Base-by-base conservation (phyloP, 192 early-diverging fungal genomes). In the Coemansia sp. region DNA sequence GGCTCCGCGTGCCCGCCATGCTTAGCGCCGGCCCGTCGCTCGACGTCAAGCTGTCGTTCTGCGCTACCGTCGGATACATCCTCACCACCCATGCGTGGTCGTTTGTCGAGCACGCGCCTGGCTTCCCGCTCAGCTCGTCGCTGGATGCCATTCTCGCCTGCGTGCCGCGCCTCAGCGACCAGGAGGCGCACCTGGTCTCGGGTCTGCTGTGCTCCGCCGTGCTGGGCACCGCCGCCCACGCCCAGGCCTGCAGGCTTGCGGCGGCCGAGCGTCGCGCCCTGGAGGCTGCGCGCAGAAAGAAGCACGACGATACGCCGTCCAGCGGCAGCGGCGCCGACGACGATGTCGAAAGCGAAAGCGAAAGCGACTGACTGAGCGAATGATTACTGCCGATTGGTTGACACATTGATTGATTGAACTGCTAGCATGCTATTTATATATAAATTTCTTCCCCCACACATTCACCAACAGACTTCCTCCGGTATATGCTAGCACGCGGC, bases 71-170 rank as follows among this genome's bases (percentile, higher is more conserved):
- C 8, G 81, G 74, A 6, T 85, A 85, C 64, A 85, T 85, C 22
- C 41, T 76, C 42, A 64, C 76, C 16, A 85, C 84, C 4, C 84
- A 81, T 45, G 74, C 77, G 8, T 85, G 84, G 84, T 72, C 71
- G 2, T 85, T 85, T 67, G 62, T 60, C 19, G 76, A 73, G 63
- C 76, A 26, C 32, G 74, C 76, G 16, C 72, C 73, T 0, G 72
- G 65, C 0, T 82, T 79, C 77, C 76, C 77, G 16, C 47, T 78
- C 42, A 76, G 73, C 72, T 11, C 67, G 11, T 43, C 67, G 51
- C 71, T 78, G 26, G 81, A 83, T 49, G 11, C 55, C 1, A 41
- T 75, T 57, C 73, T 83, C 26, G 65, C 57, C 32, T 26, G 71
- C 8, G 77, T 79, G 56, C 81, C 81, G 10, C 72, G 67, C n/a